Base-by-base conservation (phyloP, 1,139 yeast genomes). In the Debaryomyces sp. region DNA sequence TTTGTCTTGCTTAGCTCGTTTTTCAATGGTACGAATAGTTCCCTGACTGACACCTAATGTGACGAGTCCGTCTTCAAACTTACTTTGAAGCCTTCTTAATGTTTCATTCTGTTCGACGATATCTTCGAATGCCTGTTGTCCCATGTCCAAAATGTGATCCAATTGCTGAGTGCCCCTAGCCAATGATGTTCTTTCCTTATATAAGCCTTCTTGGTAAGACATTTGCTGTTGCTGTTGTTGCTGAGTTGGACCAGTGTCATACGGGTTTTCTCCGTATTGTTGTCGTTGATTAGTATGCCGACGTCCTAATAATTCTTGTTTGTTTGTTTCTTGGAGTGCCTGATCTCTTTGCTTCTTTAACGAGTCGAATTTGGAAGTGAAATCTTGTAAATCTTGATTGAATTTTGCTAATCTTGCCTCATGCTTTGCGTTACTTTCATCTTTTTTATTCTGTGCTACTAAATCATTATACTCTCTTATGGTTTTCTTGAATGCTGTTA, bases 61-160 rank as follows among this genome's bases (percentile, higher is more conserved):
- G 44, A 82, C 75, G 55, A 95, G 82, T 32, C 90, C 81, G 47
- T 83, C 80, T 48, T 84, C 82, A 70, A 94, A 77, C 54, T 78
- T 82, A 38, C 78, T 73, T 54, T 87, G 91, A 33, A 94, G 77
- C 50, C 74, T 75, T 53, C 80, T 74, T 51, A 94, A 76, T 23
- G 85, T 77, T 58, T 86, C 87, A 63, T 89, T 88, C 63, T 94
- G 98, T 48, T 87, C 92, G 27, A 89, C 87, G 27, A 94, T 75
- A 61, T 92, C 97, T 46, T 89, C 96, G 56, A 91, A 80, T 1
- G 96, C 91, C 49, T 82, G 81, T 52, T 87, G 84, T 1, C 97
- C 98, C 84, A 90, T 87, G 61, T 89, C 97, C 46, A 94, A 68
- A 43, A 94, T 90, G 55, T 89, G 91, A 63, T 94, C 99, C 54